Evolutionary conservation across 129 eudicot species (phyloP).

Genomic region (Lonicera japonica): DNA sequence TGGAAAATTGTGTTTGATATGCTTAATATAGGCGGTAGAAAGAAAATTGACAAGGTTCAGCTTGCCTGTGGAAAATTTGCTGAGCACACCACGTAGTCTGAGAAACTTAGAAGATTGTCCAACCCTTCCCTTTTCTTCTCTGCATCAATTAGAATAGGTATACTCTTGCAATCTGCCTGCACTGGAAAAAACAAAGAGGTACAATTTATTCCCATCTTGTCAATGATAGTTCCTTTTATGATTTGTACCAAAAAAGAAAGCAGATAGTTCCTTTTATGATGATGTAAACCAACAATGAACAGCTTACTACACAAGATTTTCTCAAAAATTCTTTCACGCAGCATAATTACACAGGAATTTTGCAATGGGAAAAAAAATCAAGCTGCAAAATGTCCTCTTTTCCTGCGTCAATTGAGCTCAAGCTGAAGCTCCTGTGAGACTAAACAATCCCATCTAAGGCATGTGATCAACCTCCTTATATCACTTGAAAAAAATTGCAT

Average conservation of each 20-base stretch:
- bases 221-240: not conserved
- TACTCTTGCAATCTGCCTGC: slow-evolving; percentile 76
- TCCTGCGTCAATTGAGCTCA: too few species aligned
- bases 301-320: not conserved
- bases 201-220: slow-evolving; percentile 15
- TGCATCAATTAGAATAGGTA: slow-evolving; percentile 87
- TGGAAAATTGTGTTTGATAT: not conserved
- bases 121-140: slow-evolving; percentile 82
- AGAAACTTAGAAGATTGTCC: slow-evolving; percentile 58
- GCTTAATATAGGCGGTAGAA: not conserved
- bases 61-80: slow-evolving; percentile 88
- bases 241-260: too few species aligned
- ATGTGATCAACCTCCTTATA: too few species aligned
- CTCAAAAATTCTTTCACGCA: not conserved
- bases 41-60: slow-evolving; percentile 4
- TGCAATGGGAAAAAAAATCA: too few species aligned
- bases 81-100: slow-evolving; percentile 75
- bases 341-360: too few species aligned
- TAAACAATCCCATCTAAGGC: too few species aligned
- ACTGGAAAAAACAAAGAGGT: slow-evolving; percentile 41
- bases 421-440: too few species aligned
- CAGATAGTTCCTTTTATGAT: too few species aligned
- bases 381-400: too few species aligned
- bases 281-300: not conserved
- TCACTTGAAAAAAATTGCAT: too few species aligned